Conservation (phyloP, 108 stramenopile genomes). For the Nitzschia inconspicua region DNA sequence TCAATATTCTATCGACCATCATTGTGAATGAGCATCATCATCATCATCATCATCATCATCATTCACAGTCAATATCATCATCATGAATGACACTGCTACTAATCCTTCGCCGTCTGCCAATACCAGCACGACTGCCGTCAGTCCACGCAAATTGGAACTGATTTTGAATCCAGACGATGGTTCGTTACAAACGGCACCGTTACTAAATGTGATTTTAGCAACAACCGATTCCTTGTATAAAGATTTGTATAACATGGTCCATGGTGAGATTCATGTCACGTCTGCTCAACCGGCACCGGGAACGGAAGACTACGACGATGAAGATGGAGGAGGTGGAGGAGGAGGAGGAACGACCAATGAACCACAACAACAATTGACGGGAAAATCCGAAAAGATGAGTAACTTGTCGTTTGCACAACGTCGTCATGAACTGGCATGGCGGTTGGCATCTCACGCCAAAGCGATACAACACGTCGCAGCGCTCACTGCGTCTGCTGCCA, state of each 20-base stretch:
- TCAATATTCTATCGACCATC: too few relatives aligned
- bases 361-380: background rate
- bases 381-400: constrained; percentile 49
- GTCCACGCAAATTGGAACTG: constrained; percentile 45
- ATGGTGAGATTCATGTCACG: constrained; percentile 66
- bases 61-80: too few relatives aligned
- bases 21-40: too few relatives aligned
- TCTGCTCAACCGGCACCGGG: constrained; percentile 16
- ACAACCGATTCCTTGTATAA: constrained; percentile 74
- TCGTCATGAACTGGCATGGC: constrained; percentile 76
- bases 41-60: too few relatives aligned
- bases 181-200: constrained; percentile 68
- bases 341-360: constrained; percentile 3
- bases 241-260: constrained; percentile 75
- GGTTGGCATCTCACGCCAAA: constrained; percentile 61
- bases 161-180: constrained; percentile 67
- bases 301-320: constrained; percentile 12
- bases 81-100: too few relatives aligned
- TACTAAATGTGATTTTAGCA: constrained; percentile 63
- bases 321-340: constrained; percentile 9
- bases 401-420: constrained; percentile 81
- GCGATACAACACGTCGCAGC: constrained; percentile 67
- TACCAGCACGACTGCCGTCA: too few relatives aligned
- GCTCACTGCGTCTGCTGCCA: constrained; percentile 44
- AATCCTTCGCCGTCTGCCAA: too few relatives aligned